Evolutionary conservation across 225 moss, liverwort and hornwort species (phyloP).

Genomic region (Rhytidiadelphus loreus): DNA sequence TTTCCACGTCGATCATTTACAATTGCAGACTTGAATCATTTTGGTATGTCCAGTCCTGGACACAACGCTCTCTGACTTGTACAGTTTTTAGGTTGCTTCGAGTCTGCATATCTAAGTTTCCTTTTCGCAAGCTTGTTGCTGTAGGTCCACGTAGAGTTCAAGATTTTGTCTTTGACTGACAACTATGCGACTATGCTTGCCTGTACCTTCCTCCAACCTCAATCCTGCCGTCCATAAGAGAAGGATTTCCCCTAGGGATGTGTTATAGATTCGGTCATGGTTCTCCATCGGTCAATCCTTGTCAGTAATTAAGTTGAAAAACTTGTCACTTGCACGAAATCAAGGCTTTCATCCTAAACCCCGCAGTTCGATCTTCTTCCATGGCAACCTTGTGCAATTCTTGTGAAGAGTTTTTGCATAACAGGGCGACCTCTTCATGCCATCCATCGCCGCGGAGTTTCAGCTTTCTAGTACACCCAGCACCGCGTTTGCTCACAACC

Average conservation of each 20-base stretch:
- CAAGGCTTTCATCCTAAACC: too few relatives aligned
- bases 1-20: not conserved
- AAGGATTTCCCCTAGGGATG: not conserved
- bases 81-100: not conserved
- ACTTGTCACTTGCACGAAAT: not conserved
- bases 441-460: not conserved
- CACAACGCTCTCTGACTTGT: not conserved
- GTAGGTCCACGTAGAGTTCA: not conserved
- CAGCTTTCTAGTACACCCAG: slow-evolving; percentile 2
- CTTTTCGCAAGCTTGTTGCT: not conserved
- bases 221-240: not conserved
- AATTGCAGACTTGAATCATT: not conserved
- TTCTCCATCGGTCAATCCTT: not conserved
- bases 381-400: not conserved
- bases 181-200: not conserved
- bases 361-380: not conserved
- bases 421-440: not conserved
- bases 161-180: not conserved
- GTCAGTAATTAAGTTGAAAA: not conserved
- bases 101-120: not conserved
- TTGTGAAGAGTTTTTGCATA: not conserved
- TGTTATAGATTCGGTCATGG: not conserved
- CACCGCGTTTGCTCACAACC: not conserved
- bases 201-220: not conserved
- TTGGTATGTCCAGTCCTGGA: not conserved